Evolutionary conservation across 2,329 filamentous ascomycete genomes (phyloP), one percentile per base, ranked within the genome.

Genomic region (Nakataea oryzae): DNA sequence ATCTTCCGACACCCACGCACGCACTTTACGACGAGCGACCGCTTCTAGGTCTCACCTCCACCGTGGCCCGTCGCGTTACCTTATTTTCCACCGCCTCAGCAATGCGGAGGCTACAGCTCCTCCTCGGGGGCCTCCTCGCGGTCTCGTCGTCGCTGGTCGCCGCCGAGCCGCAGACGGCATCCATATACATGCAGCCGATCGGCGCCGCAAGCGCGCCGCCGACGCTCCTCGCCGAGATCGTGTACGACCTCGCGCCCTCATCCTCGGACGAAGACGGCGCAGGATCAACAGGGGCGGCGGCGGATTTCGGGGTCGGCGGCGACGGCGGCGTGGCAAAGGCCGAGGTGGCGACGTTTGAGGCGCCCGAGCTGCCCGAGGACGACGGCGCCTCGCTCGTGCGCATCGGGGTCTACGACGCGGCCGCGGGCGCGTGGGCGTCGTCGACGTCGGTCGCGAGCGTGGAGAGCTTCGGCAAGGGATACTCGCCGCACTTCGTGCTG

Each of bases 401-500:
- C 65, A 73, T 87, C 59, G 86, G 85, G 54, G 69, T 83, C 64
- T 87, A 81, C 73, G 79, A 86, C 71, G 66, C 75, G 27, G 69
- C 74, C 28, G 67, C 77, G 13, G 67, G 70, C 58, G 64, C 67
- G 55, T 87, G 85, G 84, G 71, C 74, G 34, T 81, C 80, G 29
- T 80, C 82, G 29, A 83, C 82, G 6, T 81, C 83, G 9, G 79
- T 84, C 17, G 78, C 81, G 30, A 79, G 81, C 11, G 77, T 73
- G 2, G 78, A 81, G 62, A 87, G 84, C 71, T 86, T 88, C 66
- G 74, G 72, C 65, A 86, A 86, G 73, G 85, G 85, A 7, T 87
- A 82, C 70, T 76, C 80, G 65, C 84, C 84, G 21, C 79, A 80
- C 61, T 72, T 88, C 60, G 68, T 84, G 29, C 70, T 88, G 14